These are phyloP conservation scores for Mucor circinelloides DNA, from an alignment of 371 early-diverging fungal genomes.

Conservation along the genomic window DNA sequence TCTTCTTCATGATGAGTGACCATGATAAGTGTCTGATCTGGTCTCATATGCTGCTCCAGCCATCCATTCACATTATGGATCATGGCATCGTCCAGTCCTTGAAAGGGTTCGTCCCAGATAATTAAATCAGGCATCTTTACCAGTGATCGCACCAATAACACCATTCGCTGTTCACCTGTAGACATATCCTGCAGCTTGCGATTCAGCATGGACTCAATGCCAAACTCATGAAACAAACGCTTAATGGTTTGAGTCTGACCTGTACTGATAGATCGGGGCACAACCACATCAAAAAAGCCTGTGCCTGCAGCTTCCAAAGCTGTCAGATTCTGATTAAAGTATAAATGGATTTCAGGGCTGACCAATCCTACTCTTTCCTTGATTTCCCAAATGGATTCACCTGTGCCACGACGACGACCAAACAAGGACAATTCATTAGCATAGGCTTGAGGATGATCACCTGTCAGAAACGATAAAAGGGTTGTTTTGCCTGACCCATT, in stretches of 20 bases:
- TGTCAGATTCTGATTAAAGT: slow-evolving; percentile 50
- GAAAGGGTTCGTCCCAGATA: slow-evolving; percentile 69
- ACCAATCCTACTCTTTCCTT: slow-evolving; percentile 51
- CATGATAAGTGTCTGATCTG: slow-evolving; percentile 56
- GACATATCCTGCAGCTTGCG: slow-evolving; percentile 46
- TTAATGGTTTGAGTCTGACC: slow-evolving; percentile 26
- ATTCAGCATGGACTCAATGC: slow-evolving; percentile 28
- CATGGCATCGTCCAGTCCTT: slow-evolving; percentile 55
- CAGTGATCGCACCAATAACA: slow-evolving; percentile 54
- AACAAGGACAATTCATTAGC: slow-evolving; percentile 59
- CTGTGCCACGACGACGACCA: slow-evolving; percentile 59
- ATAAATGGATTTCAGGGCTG: slow-evolving; percentile 64
- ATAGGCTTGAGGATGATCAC: slow-evolving; percentile 70
- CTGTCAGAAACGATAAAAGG: slow-evolving; percentile 58
- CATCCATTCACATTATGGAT: slow-evolving; percentile 50
- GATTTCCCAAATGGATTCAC: slow-evolving; percentile 64
- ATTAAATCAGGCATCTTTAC: slow-evolving; percentile 53
- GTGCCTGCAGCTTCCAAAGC: slow-evolving; percentile 48
- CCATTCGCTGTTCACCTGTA: slow-evolving; percentile 61
- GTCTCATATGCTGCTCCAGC: slow-evolving; percentile 50
- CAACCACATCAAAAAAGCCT: slow-evolving; percentile 51
- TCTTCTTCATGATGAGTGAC: slow-evolving; percentile 69
- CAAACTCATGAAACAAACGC: slow-evolving; percentile 48
- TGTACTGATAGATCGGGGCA: slow-evolving; percentile 28
- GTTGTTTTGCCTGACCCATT: slow-evolving; percentile 70